Evolutionary conservation across 2,329 filamentous ascomycete genomes (phyloP).

Genomic region (Alternaria ethzedia): DNA sequence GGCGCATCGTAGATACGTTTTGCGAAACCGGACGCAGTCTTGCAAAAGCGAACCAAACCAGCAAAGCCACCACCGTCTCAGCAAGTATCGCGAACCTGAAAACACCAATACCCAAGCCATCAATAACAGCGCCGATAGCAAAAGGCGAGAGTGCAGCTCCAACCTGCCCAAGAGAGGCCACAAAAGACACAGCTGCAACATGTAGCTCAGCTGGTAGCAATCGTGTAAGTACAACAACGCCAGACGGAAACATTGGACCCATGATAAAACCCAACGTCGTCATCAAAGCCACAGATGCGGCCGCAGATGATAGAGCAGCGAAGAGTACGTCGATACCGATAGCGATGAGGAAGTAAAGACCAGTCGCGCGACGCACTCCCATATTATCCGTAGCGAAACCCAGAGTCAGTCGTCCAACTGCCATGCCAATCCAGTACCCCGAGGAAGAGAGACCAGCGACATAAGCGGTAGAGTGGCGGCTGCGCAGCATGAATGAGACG

Average conservation of each 20-base stretch:
- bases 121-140: constrained; percentile 51
- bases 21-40: constrained; percentile 3
- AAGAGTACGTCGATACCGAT: constrained; percentile 30
- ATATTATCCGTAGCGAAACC: constrained; percentile 38
- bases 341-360: constrained; percentile 31
- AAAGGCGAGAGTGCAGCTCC: constrained; percentile 55
- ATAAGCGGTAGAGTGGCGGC: constrained; percentile 46
- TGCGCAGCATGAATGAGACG: constrained; percentile 54
- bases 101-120: constrained; percentile 48
- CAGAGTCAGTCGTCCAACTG: constrained; percentile 45
- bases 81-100: constrained; percentile 44
- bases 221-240: constrained; percentile 47
- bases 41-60: constrained; percentile 31
- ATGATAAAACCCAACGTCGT: constrained; percentile 48
- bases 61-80: constrained; percentile 27
- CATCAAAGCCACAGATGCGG: constrained; percentile 41
- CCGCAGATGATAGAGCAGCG: constrained; percentile 18
- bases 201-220: constrained; percentile 51
- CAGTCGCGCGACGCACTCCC: constrained; percentile 33
- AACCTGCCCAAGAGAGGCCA: constrained; percentile 53
- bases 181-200: constrained; percentile 54
- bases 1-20: background rate
- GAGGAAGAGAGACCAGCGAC: constrained; percentile 52
- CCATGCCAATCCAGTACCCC: constrained; percentile 56
- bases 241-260: constrained; percentile 54